A percentile compares a stretch with the other conserved stretches of the same genome.
Conservation (phyloP, 2,329 filamentous ascomycete species). For the Neonectria faginata region DNA sequence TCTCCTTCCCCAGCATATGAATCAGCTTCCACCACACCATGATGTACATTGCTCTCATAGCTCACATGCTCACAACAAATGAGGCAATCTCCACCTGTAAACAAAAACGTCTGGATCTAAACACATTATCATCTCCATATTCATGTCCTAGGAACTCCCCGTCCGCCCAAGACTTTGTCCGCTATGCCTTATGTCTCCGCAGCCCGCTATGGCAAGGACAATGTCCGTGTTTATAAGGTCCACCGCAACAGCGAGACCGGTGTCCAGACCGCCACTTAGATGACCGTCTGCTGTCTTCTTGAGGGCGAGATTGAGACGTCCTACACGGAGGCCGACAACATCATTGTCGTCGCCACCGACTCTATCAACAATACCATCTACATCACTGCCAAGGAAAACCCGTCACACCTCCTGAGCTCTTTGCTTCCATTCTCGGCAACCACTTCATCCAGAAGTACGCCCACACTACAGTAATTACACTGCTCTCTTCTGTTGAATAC, state of each 20-base stretch:
- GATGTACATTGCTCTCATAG: no score
- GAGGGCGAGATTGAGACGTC: conserved; percentile 92
- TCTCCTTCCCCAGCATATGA: no score
- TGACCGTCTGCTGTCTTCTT: conserved; percentile 92
- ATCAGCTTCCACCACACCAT: no score
- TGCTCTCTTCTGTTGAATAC: no score
- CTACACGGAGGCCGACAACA: conserved; percentile 95
- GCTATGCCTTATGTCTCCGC: conserved; percentile 68
- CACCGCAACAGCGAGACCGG: conserved; percentile 81
- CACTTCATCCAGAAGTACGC: conserved; percentile 91
- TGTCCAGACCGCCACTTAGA: conserved; percentile 88
- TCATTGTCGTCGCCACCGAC: conserved; percentile 94
- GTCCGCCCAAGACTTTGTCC: conserved; percentile 28
- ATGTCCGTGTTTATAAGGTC: conserved; percentile 97
- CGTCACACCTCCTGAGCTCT: conserved; percentile 92
- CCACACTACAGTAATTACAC: conserved; percentile 66
- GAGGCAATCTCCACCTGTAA: no score
- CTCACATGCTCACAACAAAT: no score
- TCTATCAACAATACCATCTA: conserved; percentile 98
- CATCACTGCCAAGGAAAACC: conserved; percentile 94
- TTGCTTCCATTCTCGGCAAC: conserved; percentile 82
- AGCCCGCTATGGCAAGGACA: conserved; percentile 93
- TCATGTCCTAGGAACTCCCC: conserved; percentile 32
- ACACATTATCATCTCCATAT: conserved; percentile 1
- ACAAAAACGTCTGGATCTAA: no score